Evolutionary conservation across 31 red algal genomes (phyloP).

Genomic region (Porphyra umbilicalis): DNA sequence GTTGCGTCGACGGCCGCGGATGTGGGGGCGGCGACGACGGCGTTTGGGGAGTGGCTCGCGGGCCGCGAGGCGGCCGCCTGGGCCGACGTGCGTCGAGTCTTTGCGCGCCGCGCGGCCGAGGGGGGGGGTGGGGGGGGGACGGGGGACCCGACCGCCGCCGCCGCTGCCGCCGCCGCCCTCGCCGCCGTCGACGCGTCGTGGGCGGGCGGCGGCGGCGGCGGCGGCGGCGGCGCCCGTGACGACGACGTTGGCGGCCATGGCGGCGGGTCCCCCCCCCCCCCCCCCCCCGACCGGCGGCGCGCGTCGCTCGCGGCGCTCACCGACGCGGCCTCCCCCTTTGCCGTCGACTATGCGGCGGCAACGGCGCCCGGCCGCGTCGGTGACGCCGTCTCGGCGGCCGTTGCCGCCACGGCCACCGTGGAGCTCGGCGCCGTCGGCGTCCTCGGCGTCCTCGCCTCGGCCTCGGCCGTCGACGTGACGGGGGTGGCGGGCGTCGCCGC

Average conservation of each 20-base stretch:
- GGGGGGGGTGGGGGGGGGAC: not conserved
- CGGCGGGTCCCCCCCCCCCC: not conserved
- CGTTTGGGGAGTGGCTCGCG: constrained; percentile 21
- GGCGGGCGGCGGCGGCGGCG: not conserved
- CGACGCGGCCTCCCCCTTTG: constrained; percentile 10
- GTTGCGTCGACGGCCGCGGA: constrained; percentile 1
- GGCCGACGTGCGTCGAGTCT: constrained; percentile 20
- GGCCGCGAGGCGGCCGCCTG: constrained; percentile 2
- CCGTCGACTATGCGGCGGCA: constrained; percentile 7
- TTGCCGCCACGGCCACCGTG: not conserved
- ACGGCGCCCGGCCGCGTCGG: constrained; percentile 9
- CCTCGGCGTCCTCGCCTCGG: constrained; percentile 3
- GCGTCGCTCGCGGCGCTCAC: constrained; percentile 9
- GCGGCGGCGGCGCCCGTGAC: constrained; percentile 1
- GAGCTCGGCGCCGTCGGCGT: constrained; percentile 16
- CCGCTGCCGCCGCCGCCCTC: not conserved
- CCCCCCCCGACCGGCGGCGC: not conserved
- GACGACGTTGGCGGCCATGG: no score
- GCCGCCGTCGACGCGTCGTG: not conserved
- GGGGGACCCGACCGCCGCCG: constrained; percentile 10
- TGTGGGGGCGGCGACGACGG: constrained; percentile 6
- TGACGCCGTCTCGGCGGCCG: constrained; percentile 5
- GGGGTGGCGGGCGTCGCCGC: not conserved
- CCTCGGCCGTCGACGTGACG: constrained; percentile 13
- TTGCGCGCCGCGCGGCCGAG: constrained; percentile 14